Conservation (phyloP, 108 stramenopile genomes). For the Nannochloropsis gaditana region DNA sequence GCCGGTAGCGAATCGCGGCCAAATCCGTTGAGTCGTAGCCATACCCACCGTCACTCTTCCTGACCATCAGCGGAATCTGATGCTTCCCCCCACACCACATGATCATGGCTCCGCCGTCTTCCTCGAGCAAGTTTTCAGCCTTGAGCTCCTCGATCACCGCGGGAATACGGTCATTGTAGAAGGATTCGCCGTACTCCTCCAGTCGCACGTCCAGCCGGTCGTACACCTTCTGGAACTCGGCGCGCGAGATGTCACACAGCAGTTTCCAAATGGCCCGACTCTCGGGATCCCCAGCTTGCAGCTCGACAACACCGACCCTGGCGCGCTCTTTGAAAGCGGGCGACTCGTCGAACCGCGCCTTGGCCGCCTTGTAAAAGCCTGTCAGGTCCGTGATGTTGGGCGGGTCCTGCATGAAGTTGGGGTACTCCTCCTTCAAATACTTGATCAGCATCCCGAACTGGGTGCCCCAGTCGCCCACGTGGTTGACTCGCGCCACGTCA, state of each 20-base stretch:
- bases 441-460: slow-evolving; percentile 99
- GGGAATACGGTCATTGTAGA: slow-evolving; percentile 97
- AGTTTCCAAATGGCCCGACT: slow-evolving; percentile 84
- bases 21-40: slow-evolving; percentile 99
- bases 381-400: slow-evolving; percentile 66
- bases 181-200: slow-evolving; percentile 90
- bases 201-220: slow-evolving; percentile 82
- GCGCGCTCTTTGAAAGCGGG: slow-evolving; percentile 77
- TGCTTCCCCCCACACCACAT: slow-evolving; percentile 15
- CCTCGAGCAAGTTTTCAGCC: slow-evolving; percentile 22
- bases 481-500: slow-evolving; percentile 80
- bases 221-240: slow-evolving; percentile 96
- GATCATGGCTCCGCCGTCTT: neutral
- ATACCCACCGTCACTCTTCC: slow-evolving; percentile 96
- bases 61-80: slow-evolving; percentile 85
- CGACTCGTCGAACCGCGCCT: slow-evolving; percentile 76
- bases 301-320: slow-evolving; percentile 73
- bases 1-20: slow-evolving; percentile 92
- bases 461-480: slow-evolving; percentile 99
- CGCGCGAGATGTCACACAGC: slow-evolving; percentile 75
- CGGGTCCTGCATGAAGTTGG: slow-evolving; percentile 66
- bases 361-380: slow-evolving; percentile 91
- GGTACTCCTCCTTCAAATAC: slow-evolving; percentile 90
- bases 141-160: slow-evolving; percentile 81
- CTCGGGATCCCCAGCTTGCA: slow-evolving; percentile 89